phyloP scores from a whole-genome alignment of 2,329 filamentous ascomycete species.

The Pseudogymnoascus sp. region DNA sequence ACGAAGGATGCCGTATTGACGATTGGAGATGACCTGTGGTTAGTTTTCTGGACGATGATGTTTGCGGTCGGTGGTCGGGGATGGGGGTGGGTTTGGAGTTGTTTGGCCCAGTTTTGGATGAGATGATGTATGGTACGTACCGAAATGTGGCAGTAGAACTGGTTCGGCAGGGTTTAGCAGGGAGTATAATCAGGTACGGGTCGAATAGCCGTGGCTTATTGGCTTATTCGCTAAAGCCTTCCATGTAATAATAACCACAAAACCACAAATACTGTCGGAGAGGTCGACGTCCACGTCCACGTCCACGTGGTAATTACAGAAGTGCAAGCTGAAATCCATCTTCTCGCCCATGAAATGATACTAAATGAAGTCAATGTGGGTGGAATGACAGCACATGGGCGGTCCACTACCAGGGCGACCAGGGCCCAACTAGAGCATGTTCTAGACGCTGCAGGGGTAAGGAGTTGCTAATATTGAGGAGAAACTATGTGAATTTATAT shows the following conservation, averaged over 20 bases:
- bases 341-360: too few species aligned
- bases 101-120: conserved; percentile 5
- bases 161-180: not conserved
- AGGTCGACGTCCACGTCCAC: too few species aligned
- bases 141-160: not conserved
- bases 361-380: too few species aligned
- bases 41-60: not conserved
- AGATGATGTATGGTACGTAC: conserved; percentile 6
- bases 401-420: too few species aligned
- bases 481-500: not conserved
- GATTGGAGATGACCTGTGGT: not conserved
- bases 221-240: not conserved
- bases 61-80: conserved; percentile 4
- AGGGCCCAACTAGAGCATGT: too few species aligned
- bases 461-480: not conserved
- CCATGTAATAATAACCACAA: not conserved
- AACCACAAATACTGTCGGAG: not conserved
- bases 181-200: conserved; percentile 7
- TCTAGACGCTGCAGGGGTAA: too few species aligned
- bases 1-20: conserved; percentile 5
- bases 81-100: conserved; percentile 4
- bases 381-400: too few species aligned
- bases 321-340: too few species aligned
- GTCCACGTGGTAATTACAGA: too few species aligned
- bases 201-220: not conserved